Evolutionary conservation across 768 basidiomycete species (phyloP), one percentile per base, ranked within the genome.

Genomic region (Pulveroboletus sp.): DNA sequence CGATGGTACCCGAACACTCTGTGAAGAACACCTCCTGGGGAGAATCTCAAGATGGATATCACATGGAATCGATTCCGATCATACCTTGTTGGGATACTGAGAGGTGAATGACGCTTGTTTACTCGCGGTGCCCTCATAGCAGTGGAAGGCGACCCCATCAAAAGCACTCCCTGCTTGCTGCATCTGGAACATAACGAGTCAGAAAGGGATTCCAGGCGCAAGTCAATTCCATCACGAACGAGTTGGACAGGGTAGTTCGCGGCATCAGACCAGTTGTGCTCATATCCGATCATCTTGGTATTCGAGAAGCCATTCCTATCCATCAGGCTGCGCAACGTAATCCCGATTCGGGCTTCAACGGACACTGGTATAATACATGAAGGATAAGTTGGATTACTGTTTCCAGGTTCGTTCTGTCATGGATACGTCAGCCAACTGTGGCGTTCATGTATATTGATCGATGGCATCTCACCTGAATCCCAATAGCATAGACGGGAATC

Each of bases 231-330:
- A 31, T 39, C 24, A 64, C 72, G 47, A 36, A 78, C 78, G 71
- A 75, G 54, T 69, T 78, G 68, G 2, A 83, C 73, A 0, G 87
- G 82, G 55, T 89, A 89, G 11, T 72, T 66, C 6, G 71, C 78
- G 13, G 84, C 83, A 51, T 80, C 75, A 44, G 75, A 70, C 88
- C 88, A 90, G 59, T 90, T 89, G 57, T 89, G 87, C 58, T 87
- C 80, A 53, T 73, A 78, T 21, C 85, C 87, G 31, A 88, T 73
- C 35, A 89, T 72, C 65, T 81, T 84, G 36, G 82, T 78, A 15
- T 60, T 58, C 0, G 73, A 73, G 39, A 87, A 75, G 0, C 82
- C 82, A 50, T 84, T 82, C 39, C 74, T 76, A 58, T 89, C 71
- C 64, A 90, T 74, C 14, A 87, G 64, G 4, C 69, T 72, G 13